These are phyloP conservation scores for Penicillium steckii DNA, from an alignment of 495 filamentous ascomycete species.

Conservation along the genomic window DNA sequence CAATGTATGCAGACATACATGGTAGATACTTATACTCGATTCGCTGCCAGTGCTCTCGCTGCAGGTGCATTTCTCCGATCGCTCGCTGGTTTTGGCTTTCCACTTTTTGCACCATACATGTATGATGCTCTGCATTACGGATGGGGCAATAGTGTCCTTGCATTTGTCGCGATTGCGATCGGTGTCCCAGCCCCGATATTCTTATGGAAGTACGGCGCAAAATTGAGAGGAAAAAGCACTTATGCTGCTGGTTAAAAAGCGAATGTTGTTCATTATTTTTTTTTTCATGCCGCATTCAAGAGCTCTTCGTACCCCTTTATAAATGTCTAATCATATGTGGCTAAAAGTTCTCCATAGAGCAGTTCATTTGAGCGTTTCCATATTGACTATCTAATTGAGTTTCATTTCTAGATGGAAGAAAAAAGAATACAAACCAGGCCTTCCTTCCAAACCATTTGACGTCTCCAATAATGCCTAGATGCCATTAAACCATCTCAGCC, in stretches of 20 bases:
- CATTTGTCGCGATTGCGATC: constrained; percentile 52
- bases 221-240: constrained; percentile 58
- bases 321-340: background rate
- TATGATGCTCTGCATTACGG: constrained; percentile 57
- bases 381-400: no score
- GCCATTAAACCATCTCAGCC: no score
- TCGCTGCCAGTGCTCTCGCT: constrained; percentile 69
- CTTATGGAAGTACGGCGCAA: constrained; percentile 58
- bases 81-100: constrained; percentile 72
- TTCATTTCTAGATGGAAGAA: no score
- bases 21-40: constrained; percentile 74
- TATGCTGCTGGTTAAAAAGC: constrained; percentile 58
- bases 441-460: no score
- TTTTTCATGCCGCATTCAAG: background rate
- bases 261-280: background rate
- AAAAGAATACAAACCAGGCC: no score
- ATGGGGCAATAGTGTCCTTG: constrained; percentile 64
- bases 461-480: no score
- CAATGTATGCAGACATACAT: constrained; percentile 74
- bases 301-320: background rate
- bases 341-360: background rate
- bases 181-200: constrained; percentile 60
- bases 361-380: background rate
- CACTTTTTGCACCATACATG: constrained; percentile 70
- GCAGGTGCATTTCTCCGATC: constrained; percentile 66